Base-by-base conservation (phyloP, 805 yeast species). In the Candida koratica region DNA sequence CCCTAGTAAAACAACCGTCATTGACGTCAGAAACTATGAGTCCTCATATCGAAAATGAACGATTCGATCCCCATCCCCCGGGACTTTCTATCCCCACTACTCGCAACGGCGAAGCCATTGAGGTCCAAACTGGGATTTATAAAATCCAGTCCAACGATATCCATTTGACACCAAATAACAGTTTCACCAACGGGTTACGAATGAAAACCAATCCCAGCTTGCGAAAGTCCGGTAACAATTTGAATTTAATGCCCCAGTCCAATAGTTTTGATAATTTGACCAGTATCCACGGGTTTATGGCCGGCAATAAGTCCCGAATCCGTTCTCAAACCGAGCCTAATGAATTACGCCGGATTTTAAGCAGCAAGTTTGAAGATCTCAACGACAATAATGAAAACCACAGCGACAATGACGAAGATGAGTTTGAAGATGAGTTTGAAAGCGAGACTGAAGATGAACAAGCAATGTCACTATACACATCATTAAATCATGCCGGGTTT, bases 71-170 rank as follows among this genome's bases (percentile, higher is more conserved):
- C 54, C 33, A 58, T 64, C 69, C 69, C 1, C 58, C 72, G 61
- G 43, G 41, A 50, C 75, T 84, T 80, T 84, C 94, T 0, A 84
- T 85, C 34, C 89, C 94, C 1, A 84, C 93, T 0, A 82, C 90
- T 0, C 60, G 88, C 45, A 74, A 76, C 25, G 94, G 94, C 5
- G 93, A 80, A 47, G 75, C 90, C 0, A 75, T 84, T 2, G 93
- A 84, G 50, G 84, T 85, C 17, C 27, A 11, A 16, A 22, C 27
- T 5, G 13, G 25, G 7, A 14, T 34, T 13, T n/a, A 17, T 23
- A 22, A 37, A 17, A 14, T 38, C 10, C 12, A 18, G 10, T 38
- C 46, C 14, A 24, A 32, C 17, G 46, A 42, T 16, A 9, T 26
- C 8, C 12, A 6, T 20, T 8, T 10, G 10, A 11, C 17, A 11